Conservation (phyloP, 1,139 yeast genomes). For the Geotrichum fermentans region DNA sequence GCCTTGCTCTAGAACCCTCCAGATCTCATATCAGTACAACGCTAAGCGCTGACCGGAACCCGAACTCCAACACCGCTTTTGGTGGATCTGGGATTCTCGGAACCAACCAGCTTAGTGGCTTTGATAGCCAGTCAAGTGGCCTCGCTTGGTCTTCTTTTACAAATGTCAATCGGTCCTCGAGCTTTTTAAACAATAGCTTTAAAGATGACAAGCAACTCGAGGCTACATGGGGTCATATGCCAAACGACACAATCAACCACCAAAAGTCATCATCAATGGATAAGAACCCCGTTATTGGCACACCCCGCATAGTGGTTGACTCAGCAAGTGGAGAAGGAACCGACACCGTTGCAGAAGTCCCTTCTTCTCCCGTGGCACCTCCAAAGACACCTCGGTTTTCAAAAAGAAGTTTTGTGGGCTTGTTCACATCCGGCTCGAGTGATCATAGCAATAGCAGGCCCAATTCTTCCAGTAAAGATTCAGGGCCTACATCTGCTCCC, state of each 20-base stretch:
- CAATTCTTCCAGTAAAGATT: neutral
- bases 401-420: constrained; percentile 18
- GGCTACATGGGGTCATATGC: constrained; percentile 18
- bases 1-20: constrained; percentile 10
- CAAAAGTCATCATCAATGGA: constrained; percentile 1
- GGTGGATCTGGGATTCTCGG: constrained; percentile 6
- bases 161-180: constrained; percentile 5
- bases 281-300: neutral
- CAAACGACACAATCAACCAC: constrained; percentile 15
- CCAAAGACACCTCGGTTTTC: too few species aligned
- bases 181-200: neutral
- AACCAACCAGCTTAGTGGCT: constrained; percentile 10
- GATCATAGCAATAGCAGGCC: neutral
- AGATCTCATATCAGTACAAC: constrained; percentile 15
- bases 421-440: neutral
- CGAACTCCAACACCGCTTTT: constrained; percentile 4
- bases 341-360: too few species aligned
- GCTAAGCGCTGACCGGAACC: constrained; percentile 13
- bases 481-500: too few species aligned
- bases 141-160: constrained; percentile 15
- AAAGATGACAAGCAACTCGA: constrained; percentile 9
- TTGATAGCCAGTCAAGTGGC: constrained; percentile 14
- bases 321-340: neutral
- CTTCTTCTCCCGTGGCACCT: too few species aligned
- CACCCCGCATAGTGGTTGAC: neutral